phyloP scores from a whole-genome alignment of 495 filamentous ascomycete species.

The Penicillium canariense region DNA sequence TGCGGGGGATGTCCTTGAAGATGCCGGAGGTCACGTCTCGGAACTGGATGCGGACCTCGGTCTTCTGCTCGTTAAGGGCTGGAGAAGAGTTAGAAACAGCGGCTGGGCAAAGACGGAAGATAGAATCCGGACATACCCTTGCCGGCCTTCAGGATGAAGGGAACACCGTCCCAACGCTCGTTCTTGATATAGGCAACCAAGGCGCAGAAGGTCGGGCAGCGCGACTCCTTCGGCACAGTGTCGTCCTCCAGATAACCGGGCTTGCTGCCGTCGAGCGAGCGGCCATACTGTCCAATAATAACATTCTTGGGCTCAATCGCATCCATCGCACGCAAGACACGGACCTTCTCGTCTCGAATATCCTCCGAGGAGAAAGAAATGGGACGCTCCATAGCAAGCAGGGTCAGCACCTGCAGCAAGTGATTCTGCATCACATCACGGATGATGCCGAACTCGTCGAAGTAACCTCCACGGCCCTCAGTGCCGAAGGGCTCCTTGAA shows the following conservation, averaged over 20 bases:
- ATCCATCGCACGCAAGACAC: conserved; percentile 89
- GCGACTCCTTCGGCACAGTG: conserved; percentile 93
- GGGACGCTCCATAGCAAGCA: conserved; percentile 97
- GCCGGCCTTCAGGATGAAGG: conserved; percentile 98
- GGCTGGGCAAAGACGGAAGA: background rate
- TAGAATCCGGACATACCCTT: conserved; percentile 55
- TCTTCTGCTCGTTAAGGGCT: conserved; percentile 99
- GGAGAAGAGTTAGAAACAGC: conserved; percentile 7
- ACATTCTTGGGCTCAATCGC: conserved; percentile 99
- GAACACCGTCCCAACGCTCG: conserved; percentile 98
- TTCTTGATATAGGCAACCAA: conserved; percentile 99
- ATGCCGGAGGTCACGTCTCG: conserved; percentile 98
- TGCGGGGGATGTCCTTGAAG: conserved; percentile 99
- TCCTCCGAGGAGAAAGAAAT: conserved; percentile 98
- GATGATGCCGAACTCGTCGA: conserved; percentile 99
- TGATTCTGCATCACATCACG: conserved; percentile 99
- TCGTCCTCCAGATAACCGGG: conserved; percentile 98
- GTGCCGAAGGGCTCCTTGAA: conserved; percentile 99
- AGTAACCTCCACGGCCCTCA: conserved; percentile 98
- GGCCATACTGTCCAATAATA: conserved; percentile 98
- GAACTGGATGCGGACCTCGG: conserved; percentile 98
- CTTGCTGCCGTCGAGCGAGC: conserved; percentile 94
- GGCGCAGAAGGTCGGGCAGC: conserved; percentile 97
- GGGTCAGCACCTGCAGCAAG: conserved; percentile 90
- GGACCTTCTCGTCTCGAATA: conserved; percentile 96